These are phyloP conservation scores for Oehlia diaphana DNA, from an alignment of 192 early-diverging fungal genomes.

Conservation along the genomic window DNA sequence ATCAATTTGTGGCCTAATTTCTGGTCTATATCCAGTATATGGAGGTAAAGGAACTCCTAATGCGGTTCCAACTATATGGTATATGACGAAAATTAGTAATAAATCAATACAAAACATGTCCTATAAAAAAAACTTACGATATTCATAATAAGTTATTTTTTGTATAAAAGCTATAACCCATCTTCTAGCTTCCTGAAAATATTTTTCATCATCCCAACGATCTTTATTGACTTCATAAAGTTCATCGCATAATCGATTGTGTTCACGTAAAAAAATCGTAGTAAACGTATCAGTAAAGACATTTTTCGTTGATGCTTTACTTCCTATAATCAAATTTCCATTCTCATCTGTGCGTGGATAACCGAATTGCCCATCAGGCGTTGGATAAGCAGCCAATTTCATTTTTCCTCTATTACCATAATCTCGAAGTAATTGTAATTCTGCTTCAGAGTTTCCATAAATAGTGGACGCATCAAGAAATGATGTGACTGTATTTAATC, in stretches of 20 bases:
- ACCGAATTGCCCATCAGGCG: background rate
- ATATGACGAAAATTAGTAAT: background rate
- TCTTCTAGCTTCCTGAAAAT: slow-evolving; percentile 13
- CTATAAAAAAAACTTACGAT: background rate
- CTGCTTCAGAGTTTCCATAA: background rate
- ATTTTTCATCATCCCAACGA: background rate
- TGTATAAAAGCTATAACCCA: background rate
- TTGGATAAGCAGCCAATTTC: background rate
- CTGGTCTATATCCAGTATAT: background rate
- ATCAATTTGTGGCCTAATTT: background rate
- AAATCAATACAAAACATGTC: background rate
- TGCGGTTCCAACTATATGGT: background rate
- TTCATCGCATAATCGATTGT: slow-evolving; percentile 7
- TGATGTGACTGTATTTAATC: background rate
- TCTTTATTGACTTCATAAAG: background rate
- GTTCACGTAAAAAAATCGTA: slow-evolving; percentile 7
- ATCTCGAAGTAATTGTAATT: background rate
- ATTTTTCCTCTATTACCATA: background rate
- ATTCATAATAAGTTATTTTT: slow-evolving; percentile 11
- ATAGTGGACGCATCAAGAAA: background rate
- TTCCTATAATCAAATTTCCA: background rate
- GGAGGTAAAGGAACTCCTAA: background rate
- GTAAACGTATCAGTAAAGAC: background rate
- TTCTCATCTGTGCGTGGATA: background rate
- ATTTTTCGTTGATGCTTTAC: background rate